A percentile compares a stretch with the other conserved stretches of the same genome.
These are phyloP conservation scores for Leccinum longicurvipes DNA, from an alignment of 768 basidiomycete genomes.

Conservation along the genomic window DNA sequence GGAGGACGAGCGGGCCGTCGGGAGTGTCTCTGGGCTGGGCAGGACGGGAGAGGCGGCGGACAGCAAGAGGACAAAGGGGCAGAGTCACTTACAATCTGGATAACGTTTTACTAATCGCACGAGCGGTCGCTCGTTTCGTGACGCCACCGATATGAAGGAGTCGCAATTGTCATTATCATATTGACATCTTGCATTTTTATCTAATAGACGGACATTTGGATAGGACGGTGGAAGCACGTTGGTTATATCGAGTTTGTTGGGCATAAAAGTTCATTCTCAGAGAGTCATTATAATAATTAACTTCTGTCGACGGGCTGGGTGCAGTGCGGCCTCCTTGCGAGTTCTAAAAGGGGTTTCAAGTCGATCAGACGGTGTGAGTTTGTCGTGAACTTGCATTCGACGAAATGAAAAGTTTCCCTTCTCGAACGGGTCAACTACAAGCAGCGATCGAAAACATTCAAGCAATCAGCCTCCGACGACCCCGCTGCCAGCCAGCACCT, in stretches of 20 bases:
- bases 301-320: slow-evolving; percentile 27
- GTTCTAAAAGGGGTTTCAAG: slow-evolving; percentile 4
- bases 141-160: slow-evolving; percentile 21
- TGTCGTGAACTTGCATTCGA: not conserved
- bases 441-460: slow-evolving; percentile 9
- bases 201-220: slow-evolving; percentile 37
- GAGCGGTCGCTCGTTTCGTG: slow-evolving; percentile 7
- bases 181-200: slow-evolving; percentile 28
- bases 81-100: slow-evolving; percentile 21
- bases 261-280: slow-evolving; percentile 4
- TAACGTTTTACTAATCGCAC: slow-evolving; percentile 14
- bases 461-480: slow-evolving; percentile 15
- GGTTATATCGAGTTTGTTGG: not conserved
- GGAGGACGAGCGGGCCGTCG: slow-evolving; percentile 9
- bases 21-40: slow-evolving; percentile 5
- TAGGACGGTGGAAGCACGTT: slow-evolving; percentile 22
- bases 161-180: slow-evolving; percentile 22
- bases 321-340: slow-evolving; percentile 32
- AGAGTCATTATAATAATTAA: slow-evolving; percentile 14
- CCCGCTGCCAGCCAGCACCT: slow-evolving; percentile 5
- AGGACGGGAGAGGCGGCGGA: slow-evolving; percentile 16
- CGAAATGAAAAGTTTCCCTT: not conserved
- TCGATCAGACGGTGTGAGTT: slow-evolving; percentile 12
- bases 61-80: slow-evolving; percentile 13
- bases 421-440: not conserved